Evolutionary conservation across 805 yeast species (phyloP).

Genomic region (Tetrapisispora phaffii): DNA sequence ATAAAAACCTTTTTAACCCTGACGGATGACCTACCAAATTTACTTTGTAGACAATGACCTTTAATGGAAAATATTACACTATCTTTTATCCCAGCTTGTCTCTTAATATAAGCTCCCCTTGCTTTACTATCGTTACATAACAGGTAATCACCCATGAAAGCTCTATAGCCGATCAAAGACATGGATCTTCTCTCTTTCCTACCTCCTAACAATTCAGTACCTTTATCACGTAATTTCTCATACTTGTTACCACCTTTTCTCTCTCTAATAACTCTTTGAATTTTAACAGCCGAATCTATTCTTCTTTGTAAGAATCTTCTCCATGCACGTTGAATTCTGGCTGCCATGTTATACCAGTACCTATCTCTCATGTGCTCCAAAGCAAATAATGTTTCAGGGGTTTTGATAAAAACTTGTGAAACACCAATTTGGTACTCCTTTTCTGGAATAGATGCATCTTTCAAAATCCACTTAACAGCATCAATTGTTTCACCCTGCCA

Average conservation of each 20-base stretch:
- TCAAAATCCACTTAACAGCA: conserved; percentile 44
- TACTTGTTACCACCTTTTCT: conserved; percentile 71
- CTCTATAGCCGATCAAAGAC: conserved; percentile 78
- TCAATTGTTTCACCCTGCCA: conserved; percentile 52
- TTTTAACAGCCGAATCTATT: conserved; percentile 73
- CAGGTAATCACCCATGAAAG: conserved; percentile 90
- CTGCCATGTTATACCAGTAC: conserved; percentile 98
- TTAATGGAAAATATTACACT: conserved; percentile 65
- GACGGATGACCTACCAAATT: conserved; percentile 86
- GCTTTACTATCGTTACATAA: conserved; percentile 72
- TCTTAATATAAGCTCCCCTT: conserved; percentile 64
- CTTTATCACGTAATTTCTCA: conserved; percentile 78
- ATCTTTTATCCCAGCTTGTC: conserved; percentile 60
- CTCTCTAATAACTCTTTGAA: conserved; percentile 77
- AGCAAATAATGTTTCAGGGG: conserved; percentile 93
- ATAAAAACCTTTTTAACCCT: conserved; percentile 65
- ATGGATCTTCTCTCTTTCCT: conserved; percentile 84
- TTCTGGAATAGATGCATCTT: conserved; percentile 58
- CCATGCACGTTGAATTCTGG: conserved; percentile 95
- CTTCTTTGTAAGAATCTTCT: conserved; percentile 71
- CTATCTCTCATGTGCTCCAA: conserved; percentile 92
- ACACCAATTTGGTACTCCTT: conserved; percentile 87
- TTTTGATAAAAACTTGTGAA: conserved; percentile 85
- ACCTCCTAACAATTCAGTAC: conserved; percentile 57
- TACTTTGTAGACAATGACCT: conserved; percentile 73